A percentile compares a stretch with the other conserved stretches of the same genome.
phyloP scores from a whole-genome alignment of 2,329 filamentous ascomycete species.

The Colletotrichum eleusines region DNA sequence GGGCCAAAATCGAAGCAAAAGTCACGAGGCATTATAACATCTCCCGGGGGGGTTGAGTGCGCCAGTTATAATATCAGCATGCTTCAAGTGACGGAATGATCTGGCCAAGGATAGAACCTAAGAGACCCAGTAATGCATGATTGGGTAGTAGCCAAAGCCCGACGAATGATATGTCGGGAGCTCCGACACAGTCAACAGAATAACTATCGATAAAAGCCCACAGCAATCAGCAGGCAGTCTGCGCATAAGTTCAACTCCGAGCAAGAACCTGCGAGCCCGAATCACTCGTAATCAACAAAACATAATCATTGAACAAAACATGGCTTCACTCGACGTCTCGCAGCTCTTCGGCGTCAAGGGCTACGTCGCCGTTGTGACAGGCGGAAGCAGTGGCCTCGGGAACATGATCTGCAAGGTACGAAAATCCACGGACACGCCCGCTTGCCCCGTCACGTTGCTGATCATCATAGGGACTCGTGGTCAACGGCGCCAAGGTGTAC shows the following conservation, averaged over 20 bases:
- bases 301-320: not conserved
- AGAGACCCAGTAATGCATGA: not conserved
- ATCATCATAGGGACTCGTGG: conserved; percentile 10
- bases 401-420: conserved; percentile 60
- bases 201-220: not conserved
- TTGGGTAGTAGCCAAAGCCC: not conserved
- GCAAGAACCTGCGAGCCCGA: not conserved
- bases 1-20: not conserved
- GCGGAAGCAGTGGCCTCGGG: conserved; percentile 58
- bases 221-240: not conserved
- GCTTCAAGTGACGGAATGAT: not conserved
- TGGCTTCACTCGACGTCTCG: conserved; percentile 18
- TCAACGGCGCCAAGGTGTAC: conserved; percentile 15
- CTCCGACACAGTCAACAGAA: not conserved
- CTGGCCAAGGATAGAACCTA: not conserved
- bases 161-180: not conserved
- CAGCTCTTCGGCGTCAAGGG: conserved; percentile 48
- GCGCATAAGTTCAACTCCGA: not conserved
- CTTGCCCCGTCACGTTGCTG: not conserved
- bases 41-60: not conserved
- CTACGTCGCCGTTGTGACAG: conserved; percentile 51
- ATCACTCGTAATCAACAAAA: not conserved
- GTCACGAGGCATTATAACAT: not conserved
- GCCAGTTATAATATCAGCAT: not conserved
- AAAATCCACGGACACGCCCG: too few relatives aligned